A percentile compares a stretch with the other conserved stretches of the same genome.
These are phyloP conservation scores for Gremmenia infestans DNA, from an alignment of 2,329 filamentous ascomycete genomes.

Conservation along the genomic window DNA sequence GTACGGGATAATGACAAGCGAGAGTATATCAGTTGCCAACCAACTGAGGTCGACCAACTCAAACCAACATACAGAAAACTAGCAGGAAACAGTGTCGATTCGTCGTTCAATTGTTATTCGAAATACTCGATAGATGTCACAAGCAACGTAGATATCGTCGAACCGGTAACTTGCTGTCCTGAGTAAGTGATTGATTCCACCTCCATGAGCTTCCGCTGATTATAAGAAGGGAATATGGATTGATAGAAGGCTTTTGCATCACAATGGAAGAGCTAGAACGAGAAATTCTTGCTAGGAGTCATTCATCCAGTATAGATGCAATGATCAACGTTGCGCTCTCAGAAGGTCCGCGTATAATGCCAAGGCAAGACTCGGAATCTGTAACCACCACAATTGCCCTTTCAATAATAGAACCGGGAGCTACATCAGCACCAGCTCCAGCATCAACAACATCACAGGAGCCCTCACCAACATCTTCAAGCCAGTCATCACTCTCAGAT, in stretches of 20 bases:
- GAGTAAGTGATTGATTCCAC: constrained; percentile 8
- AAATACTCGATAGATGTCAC: constrained; percentile 9
- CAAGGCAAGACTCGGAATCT: neutral
- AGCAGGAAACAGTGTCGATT: constrained; percentile 7
- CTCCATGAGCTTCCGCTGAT: neutral
- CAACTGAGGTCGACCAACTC: neutral
- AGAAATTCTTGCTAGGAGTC: neutral
- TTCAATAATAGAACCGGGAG: neutral
- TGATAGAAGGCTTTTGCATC: neutral
- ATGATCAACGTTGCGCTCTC: neutral
- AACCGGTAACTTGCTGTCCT: constrained; percentile 13
- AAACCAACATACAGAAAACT: neutral
- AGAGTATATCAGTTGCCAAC: neutral
- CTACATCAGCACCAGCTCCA: neutral
- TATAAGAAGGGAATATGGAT: constrained; percentile 3
- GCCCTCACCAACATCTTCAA: neutral
- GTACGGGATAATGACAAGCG: neutral
- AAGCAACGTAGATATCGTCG: constrained; percentile 7
- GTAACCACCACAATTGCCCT: neutral
- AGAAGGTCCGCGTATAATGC: neutral
- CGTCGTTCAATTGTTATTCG: constrained; percentile 12
- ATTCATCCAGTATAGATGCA: neutral
- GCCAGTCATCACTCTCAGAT: neutral
- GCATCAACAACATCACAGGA: neutral
- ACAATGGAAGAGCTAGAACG: neutral